phyloP scores from a whole-genome alignment of 2,329 filamentous ascomycete species.

The Ceratocystiopsis minuta region DNA sequence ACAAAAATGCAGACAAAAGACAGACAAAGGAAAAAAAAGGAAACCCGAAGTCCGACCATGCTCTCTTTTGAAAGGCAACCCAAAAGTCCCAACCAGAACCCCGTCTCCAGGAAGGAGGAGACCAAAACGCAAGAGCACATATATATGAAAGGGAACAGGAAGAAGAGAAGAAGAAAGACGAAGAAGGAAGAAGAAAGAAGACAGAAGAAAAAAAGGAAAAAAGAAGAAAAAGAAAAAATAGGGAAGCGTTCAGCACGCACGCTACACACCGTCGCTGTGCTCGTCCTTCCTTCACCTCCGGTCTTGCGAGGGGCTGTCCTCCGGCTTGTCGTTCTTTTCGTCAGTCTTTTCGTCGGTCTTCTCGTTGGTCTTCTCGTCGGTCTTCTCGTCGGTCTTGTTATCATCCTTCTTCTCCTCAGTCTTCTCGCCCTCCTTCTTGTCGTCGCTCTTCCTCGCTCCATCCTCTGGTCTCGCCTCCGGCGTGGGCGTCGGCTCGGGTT shows the following conservation, averaged over 20 bases:
- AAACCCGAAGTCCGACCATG: not conserved
- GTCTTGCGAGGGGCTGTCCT: too few species aligned
- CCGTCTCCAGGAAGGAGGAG: not conserved
- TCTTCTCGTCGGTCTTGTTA: too few species aligned
- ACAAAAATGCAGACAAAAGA: not conserved
- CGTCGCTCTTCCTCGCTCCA: not conserved
- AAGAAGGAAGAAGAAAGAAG: not conserved
- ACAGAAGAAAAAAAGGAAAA: not conserved
- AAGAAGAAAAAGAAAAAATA: not conserved
- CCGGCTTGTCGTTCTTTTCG: too few species aligned
- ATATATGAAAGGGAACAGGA: not conserved
- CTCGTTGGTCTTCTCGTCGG: too few species aligned
- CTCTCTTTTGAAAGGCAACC: not conserved
- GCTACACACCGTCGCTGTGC: too few species aligned
- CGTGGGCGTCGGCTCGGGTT: not conserved
- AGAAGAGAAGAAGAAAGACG: not conserved
- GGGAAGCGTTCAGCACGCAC: too few species aligned
- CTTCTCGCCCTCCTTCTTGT: not conserved
- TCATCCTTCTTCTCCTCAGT: not conserved
- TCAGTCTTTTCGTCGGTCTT: too few species aligned
- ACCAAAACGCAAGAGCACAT: not conserved
- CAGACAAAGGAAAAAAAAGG: not conserved
- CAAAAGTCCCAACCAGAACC: not conserved
- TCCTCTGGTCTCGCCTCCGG: not conserved
- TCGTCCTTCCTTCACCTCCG: too few species aligned